Base-by-base conservation (phyloP, 1,284 basidiomycete genomes). In the Ganoderma lingzhi region DNA sequence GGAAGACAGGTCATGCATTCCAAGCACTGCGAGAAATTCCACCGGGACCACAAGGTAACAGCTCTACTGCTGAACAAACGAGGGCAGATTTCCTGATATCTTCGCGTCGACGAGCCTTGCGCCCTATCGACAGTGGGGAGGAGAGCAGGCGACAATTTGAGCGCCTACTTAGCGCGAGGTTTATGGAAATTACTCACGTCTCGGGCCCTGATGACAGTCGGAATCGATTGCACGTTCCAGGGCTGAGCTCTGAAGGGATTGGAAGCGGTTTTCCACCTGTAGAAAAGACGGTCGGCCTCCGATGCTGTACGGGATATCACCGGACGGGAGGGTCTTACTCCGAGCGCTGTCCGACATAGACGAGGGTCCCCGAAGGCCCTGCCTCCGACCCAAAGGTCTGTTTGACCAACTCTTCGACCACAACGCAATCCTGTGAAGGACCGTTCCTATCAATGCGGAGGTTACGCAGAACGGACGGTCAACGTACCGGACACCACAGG, bases 171-270 rank as follows among this genome's bases (percentile, higher is more conserved):
- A 42, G 42, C 15, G 63, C 42, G 60, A 37, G 66, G 65, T 56
- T 48, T 35, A 65, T 51, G 48, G 59, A 60, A 28, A 55, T 65
- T 65, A 85, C 92, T 76, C 76, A 94, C 94, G 73, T 92, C 83
- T 76, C 85, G 80, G n/a, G 90, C 68, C 73, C 87, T 87, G 67
- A 96, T 82, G 70, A 96, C 89, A 12, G 94, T 95, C 17, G 95
- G 95, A 30, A 96, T 84, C 41, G 82, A 82, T 39, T 80, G 78
- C 63, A 96, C 79, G 10, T 87, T 86, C 90, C 91, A 95, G 37
- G 88, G 89, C 19, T 85, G 85, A 59, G 83, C 83, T 68, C 93
- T 88, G 76, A 89, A 93, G 3, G 84, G 75, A 75, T 94, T 93
- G 28, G 85, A 81, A 8, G 85, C 80, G 2, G 83, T 78, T 78